Percentiles rank a stretch among this genome's conserved stretches.
These are phyloP conservation scores for Penicillium diatomitis DNA, from an alignment of 495 filamentous ascomycete genomes.

Conservation along the genomic window DNA sequence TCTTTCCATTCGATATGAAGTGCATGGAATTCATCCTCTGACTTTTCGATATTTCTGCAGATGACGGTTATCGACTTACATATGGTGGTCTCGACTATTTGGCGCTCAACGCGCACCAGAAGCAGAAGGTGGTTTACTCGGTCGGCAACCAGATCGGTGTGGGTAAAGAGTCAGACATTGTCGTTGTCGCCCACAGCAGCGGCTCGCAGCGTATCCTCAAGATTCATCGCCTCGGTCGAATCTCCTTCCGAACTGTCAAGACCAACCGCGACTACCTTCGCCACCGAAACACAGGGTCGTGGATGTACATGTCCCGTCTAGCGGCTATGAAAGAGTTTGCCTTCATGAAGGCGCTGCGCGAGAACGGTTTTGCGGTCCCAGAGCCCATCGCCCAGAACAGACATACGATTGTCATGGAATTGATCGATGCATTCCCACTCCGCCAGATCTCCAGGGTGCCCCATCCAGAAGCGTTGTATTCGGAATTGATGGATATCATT, in stretches of 20 bases:
- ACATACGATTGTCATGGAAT: constrained; percentile 91
- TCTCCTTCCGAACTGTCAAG: constrained; percentile 95
- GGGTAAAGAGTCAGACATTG: constrained; percentile 95
- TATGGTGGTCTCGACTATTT: constrained; percentile 97
- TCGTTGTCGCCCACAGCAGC: constrained; percentile 68
- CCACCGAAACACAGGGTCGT: constrained; percentile 65
- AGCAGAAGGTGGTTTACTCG: constrained; percentile 68
- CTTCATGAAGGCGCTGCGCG: constrained; percentile 78
- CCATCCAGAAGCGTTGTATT: constrained; percentile 72
- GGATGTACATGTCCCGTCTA: constrained; percentile 96
- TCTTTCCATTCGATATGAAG: not conserved
- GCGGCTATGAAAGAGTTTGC: constrained; percentile 87
- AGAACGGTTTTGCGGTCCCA: constrained; percentile 83
- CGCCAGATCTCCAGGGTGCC: constrained; percentile 73
- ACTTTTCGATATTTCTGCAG: constrained; percentile 18
- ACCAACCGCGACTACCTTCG: constrained; percentile 92
- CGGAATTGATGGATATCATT: constrained; percentile 80
- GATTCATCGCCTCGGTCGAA: constrained; percentile 88
- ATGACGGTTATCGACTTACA: constrained; percentile 94
- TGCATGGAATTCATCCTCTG: not conserved
- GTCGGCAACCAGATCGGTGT: constrained; percentile 93
- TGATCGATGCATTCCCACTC: constrained; percentile 83
- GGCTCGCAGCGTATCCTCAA: constrained; percentile 67
- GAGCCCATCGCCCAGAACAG: constrained; percentile 76
- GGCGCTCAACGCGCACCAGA: constrained; percentile 79